Evolutionary conservation across 139 green algal species (phyloP), one percentile per base, ranked within the genome.

Genomic region (Pleodorina starrii): DNA sequence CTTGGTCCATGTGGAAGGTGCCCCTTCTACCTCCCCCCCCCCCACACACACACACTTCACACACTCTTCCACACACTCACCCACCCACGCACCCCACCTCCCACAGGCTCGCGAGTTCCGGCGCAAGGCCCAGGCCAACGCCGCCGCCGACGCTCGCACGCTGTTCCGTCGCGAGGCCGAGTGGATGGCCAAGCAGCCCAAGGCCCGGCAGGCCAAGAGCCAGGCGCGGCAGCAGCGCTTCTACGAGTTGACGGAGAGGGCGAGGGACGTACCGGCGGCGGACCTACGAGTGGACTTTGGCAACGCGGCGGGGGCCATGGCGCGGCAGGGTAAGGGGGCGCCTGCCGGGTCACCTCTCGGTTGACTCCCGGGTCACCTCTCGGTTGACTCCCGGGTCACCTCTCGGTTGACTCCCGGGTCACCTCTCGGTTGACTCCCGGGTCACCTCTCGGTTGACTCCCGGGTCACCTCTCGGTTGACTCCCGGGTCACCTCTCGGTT

Each of bases 151-250:
- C 59, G 96, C 96, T 25, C 87, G 91, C 40, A 96, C 89, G 3
- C 63, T 95, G 69, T 93, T 97, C 78, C 74, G 93, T 5, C 95
- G 94, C 19, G 96, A 98, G 82, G 86, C 91, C 0, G 96, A 97
- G 79, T 98, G 96, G 96, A 98, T 98, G 94, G 43, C 88, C 54
- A 92, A 93, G 51, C 95, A 97, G 91, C 96, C 96, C 66, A 97
- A 98, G 90, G 95, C 94, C 3, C 78, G 91, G 0, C 74, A 92
- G 71, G 90, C 91, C 75, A 94, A 94, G 84, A 79, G 78, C 54
- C 81, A 90, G 73, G 91, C 92, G 59, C 72, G 94, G 23, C 88
- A 91, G 84, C 54, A 87, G 73, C 57, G 69, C 0, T 98, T 95
- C 89, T 92, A 95, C 71, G 91, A 94, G 85, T 91, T 98, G 25